Base-by-base conservation (phyloP, 1,284 basidiomycete species). In the Boletellus deceptivus region DNA sequence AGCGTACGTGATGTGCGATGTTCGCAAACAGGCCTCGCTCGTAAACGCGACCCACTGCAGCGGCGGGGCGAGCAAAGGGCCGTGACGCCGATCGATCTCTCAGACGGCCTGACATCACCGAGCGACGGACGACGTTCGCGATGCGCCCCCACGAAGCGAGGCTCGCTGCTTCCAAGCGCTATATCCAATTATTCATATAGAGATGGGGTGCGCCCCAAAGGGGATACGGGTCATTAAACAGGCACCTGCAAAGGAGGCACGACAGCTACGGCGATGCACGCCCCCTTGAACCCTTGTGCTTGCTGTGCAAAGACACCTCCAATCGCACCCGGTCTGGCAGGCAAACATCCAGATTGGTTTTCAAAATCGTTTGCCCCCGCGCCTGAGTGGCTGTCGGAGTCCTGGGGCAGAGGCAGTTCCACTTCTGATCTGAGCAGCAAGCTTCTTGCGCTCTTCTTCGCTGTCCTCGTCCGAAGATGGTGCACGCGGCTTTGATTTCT, bases 281-380 rank as follows among this genome's bases (percentile, higher is more conserved):
- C 37, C 10, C 37, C 46, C 37, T 41, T 49, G 47, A 52, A 65
- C 50, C 59, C 49, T 22, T 56, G 44, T 31, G 37, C n/a, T 11
- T 38, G 38, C 31, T 45, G 55, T 48, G 38, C 40, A 22, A 22
- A 22, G 38, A 24, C 17, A 10, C 5, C 41, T 17, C 18, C 31
- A 35, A 22, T 22, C 22, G 22, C 22, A 5, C 22, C 3, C 22
- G 22, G 22, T 22, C 22, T 22, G 20, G 20, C 2, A 20, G 20
- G 20, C 20, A 20, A 20, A 20, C 20, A 4, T 5, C 22, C 22
- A 5, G 22, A 22, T 22, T 5, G 22, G 5, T 3, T 53, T 49
- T 77, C 71, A 89, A 71, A 89, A 89, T 53, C 83, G 76, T 64
- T 79, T 85, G 22, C 80, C 84, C 35, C 83, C 83, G 58, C 87